These are phyloP conservation scores for Candida koratica DNA, from an alignment of 805 yeast species.

Conservation along the genomic window DNA sequence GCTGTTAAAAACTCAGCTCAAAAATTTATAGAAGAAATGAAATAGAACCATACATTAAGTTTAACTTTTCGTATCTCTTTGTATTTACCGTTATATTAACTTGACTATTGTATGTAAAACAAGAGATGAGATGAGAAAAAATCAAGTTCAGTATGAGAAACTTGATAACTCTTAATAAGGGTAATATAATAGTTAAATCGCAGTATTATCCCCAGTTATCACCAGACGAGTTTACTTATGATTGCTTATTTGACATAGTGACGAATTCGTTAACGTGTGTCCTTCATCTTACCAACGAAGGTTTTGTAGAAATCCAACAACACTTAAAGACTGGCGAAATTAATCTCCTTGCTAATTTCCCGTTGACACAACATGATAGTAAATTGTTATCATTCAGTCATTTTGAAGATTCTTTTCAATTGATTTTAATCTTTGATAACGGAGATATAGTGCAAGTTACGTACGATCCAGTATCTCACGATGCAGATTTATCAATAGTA, in stretches of 20 bases:
- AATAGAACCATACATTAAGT: neutral
- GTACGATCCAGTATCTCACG: constrained; percentile 45
- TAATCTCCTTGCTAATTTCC: constrained; percentile 57
- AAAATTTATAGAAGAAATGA: constrained; percentile 13
- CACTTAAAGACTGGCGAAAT: constrained; percentile 61
- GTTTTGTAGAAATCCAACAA: constrained; percentile 71
- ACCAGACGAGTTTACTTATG: constrained; percentile 23
- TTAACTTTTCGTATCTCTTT: neutral
- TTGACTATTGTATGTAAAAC: no score
- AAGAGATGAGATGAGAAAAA: constrained; percentile 5
- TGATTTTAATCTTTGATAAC: constrained; percentile 60
- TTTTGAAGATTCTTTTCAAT: constrained; percentile 63
- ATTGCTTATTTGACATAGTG: constrained; percentile 65
- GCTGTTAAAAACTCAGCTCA: constrained; percentile 38
- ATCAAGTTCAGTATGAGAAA: constrained; percentile 40
- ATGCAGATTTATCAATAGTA: constrained; percentile 52
- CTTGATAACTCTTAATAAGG: constrained; percentile 50
- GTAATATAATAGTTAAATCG: constrained; percentile 49
- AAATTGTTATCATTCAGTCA: constrained; percentile 55
- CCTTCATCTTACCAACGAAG: constrained; percentile 50
- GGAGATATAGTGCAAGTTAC: constrained; percentile 76
- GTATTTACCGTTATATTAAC: no score
- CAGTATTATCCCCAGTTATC: constrained; percentile 61
- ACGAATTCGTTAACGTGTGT: constrained; percentile 69
- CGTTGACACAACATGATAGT: constrained; percentile 34